Conservation (phyloP, 495 filamentous ascomycete genomes). For the Daldinia caldariorum region DNA sequence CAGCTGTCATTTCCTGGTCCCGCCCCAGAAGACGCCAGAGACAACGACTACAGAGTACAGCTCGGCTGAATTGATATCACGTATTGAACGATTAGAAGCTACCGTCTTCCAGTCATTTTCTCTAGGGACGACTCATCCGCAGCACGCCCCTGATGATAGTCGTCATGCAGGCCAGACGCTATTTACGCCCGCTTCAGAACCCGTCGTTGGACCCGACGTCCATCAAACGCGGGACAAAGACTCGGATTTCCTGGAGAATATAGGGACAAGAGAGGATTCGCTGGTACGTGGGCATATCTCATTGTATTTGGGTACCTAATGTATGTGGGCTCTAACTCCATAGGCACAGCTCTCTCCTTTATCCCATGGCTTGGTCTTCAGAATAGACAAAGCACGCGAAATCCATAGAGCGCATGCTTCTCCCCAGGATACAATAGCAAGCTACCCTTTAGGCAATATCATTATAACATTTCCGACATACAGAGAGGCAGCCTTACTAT, state of each 20-base stretch:
- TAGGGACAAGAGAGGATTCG: conserved; percentile 30
- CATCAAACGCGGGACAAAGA: conserved; percentile 28
- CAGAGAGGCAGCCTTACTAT: conserved; percentile 46
- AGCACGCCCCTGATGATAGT: neutral
- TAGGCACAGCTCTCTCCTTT: neutral
- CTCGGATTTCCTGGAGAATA: conserved; percentile 14
- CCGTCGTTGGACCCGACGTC: conserved; percentile 16
- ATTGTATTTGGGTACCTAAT: neutral
- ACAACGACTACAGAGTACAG: neutral
- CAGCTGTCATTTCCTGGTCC: conserved; percentile 50
- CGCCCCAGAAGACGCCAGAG: conserved; percentile 29
- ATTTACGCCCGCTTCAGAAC: neutral
- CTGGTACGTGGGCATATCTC: conserved; percentile 17
- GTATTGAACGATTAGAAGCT: neutral
- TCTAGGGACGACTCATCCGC: neutral
- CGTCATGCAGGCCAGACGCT: neutral
- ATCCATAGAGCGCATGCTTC: neutral
- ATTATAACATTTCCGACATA: conserved; percentile 24
- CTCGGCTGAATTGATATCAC: neutral
- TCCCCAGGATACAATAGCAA: neutral
- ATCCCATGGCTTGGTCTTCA: neutral
- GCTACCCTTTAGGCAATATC: neutral
- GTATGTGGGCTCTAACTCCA: neutral
- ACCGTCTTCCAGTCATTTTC: neutral
- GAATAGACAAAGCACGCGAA: neutral